Percentiles rank a stretch among this genome's conserved stretches.
These are phyloP conservation scores for Saccharomycopsis hybrid DNA, from an alignment of 1,139 yeast genomes.

Conservation along the genomic window DNA sequence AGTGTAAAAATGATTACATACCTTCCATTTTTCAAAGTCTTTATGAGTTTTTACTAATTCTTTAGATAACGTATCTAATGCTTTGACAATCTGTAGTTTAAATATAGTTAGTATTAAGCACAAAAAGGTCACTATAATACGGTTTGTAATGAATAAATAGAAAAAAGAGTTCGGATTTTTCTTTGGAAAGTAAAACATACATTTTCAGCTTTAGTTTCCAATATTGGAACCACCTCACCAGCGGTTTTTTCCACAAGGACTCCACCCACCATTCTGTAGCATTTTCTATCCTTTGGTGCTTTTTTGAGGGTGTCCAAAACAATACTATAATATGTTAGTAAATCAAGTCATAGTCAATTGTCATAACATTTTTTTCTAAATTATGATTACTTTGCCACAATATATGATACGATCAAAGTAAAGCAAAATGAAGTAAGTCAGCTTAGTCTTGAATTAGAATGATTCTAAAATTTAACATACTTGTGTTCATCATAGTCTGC, in stretches of 20 bases:
- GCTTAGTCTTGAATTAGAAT: no score
- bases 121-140: neutral
- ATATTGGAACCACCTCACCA: slow-evolving; percentile 63
- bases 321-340: slow-evolving; percentile 27
- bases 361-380: no score
- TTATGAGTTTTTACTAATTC: slow-evolving; percentile 42
- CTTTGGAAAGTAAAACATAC: slow-evolving; percentile 22
- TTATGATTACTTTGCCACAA: no score
- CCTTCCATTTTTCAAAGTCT: slow-evolving; percentile 62
- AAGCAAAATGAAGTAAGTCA: no score
- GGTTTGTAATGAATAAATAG: neutral
- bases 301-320: slow-evolving; percentile 50
- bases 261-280: slow-evolving; percentile 93
- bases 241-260: slow-evolving; percentile 81
- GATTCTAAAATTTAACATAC: slow-evolving; percentile 13
- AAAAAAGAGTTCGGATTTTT: neutral
- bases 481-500: slow-evolving; percentile 44
- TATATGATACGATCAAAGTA: no score
- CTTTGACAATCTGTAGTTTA: slow-evolving; percentile 29
- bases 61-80: slow-evolving; percentile 39
- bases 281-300: slow-evolving; percentile 56
- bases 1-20: slow-evolving; percentile 18
- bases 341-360: neutral
- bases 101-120: slow-evolving; percentile 2
- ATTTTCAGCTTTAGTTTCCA: slow-evolving; percentile 51